Percentiles rank a stretch among this genome's conserved stretches.
phyloP scores from a whole-genome alignment of 352 stramenopile species.

The Saprolegnia parasitica region DNA sequence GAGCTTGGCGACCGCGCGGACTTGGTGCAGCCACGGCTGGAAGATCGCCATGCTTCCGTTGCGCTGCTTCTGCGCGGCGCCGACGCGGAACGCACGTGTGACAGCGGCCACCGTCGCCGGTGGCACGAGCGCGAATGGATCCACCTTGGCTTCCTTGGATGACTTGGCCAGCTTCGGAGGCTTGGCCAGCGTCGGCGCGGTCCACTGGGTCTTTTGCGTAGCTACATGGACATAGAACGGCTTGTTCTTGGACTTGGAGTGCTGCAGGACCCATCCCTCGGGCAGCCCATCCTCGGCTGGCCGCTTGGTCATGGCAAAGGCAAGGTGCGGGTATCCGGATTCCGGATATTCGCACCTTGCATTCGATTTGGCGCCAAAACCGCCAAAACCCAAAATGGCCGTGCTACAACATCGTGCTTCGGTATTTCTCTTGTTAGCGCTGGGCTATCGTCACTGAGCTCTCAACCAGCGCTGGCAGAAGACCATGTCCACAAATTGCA shows the following conservation, averaged over 20 bases:
- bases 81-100: conserved; percentile 22
- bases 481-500: too few species aligned
- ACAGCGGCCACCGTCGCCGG: neutral
- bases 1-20: conserved; percentile 24
- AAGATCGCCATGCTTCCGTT: neutral
- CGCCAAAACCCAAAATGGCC: too few species aligned
- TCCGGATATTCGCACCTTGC: too few species aligned
- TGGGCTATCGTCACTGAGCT: too few species aligned
- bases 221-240: conserved; percentile 24
- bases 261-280: conserved; percentile 13
- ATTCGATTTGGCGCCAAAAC: too few species aligned
- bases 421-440: too few species aligned
- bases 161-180: neutral
- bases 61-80: conserved; percentile 9
- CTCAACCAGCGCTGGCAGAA: too few species aligned
- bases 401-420: too few species aligned
- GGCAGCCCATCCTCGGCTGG: neutral
- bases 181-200: neutral
- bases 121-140: neutral
- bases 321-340: neutral
- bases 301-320: neutral
- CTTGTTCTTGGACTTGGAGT: conserved; percentile 26
- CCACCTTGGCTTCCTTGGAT: neutral
- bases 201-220: conserved; percentile 25
- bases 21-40: conserved; percentile 26